Base-by-base conservation (phyloP, 495 filamentous ascomycete species). In the Penicillium coffeae region DNA sequence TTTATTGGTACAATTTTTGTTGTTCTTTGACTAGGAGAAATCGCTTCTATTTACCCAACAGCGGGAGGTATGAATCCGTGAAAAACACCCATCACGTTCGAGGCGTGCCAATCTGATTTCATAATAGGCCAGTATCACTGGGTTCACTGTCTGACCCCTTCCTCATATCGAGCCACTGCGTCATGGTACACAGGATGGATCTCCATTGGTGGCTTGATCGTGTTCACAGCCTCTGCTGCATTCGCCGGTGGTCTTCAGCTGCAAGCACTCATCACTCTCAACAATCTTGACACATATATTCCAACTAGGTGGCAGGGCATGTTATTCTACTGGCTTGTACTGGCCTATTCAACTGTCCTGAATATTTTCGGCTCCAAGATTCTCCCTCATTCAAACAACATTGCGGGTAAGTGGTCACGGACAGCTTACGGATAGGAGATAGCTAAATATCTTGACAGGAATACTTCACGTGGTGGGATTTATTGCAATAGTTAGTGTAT, bases 181-280 rank as follows among this genome's bases (percentile, higher is more conserved):
- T 41, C 59, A 15, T 62, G 59, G 59, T 62, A 59, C 22, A 62
- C 55, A 1, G 59, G 55, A 1, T 62, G 59, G 55, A 56, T 62
- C 33, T 64, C 58, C 3, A 60, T 62, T 30, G 65, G 65, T 19
- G 63, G 65, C 14, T 60, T 64, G 25, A 48, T 66, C 9, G 62
- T 66, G 1, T 41, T 66, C 18, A 57, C 63, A 22, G 57, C 63
- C 2, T 64, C 65, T 13, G 65, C 63, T 6, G 59, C 59, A 9
- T 62, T 62, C 20, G 59, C 59, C 1, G 51, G 48, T 3, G 59
- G 59, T 0, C 44, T 62, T 20, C 55, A 62, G 21, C 21, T 62
- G 13, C 59, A 62, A 20, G 55, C 55, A 0, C 49, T 62, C 3
- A 56, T 62, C 27, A 62, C 59, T 2, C n/a, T 62, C 2, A 62